Percentiles rank a stretch among this genome's conserved stretches.
Conservation (phyloP, 2,329 filamentous ascomycete genomes). For the Didymella segeticola region DNA sequence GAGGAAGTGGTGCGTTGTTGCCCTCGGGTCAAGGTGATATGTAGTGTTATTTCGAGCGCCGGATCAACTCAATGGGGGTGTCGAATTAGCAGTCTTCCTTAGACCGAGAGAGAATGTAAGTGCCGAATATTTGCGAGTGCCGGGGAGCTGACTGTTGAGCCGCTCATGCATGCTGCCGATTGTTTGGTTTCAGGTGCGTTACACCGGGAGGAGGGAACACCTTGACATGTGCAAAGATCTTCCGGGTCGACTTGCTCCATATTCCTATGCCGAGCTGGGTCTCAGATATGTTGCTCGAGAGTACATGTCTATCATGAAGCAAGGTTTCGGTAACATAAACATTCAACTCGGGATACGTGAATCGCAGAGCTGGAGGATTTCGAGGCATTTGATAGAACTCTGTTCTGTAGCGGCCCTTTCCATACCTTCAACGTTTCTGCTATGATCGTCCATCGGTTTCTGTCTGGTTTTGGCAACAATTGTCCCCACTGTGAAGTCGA, state of each 20-base stretch:
- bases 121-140: not conserved
- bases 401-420: no score
- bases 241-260: not conserved
- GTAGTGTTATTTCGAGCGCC: no score
- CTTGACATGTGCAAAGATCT: slow-evolving; percentile 2
- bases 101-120: not conserved
- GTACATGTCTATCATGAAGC: no score
- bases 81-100: not conserved
- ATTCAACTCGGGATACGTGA: no score
- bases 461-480: no score
- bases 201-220: slow-evolving; percentile 5
- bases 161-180: slow-evolving; percentile 6
- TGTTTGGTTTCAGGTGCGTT: slow-evolving; percentile 18
- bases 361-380: no score
- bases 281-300: not conserved
- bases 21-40: not conserved
- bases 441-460: no score
- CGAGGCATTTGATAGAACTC: no score
- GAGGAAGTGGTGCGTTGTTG: not conserved
- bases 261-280: not conserved
- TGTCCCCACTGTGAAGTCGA: no score
- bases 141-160: not conserved
- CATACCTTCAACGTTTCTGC: no score
- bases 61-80: not conserved
- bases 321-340: no score